Conservation (phyloP, 2,329 filamentous ascomycete genomes). For the Chrysoporthe cubensis region DNA sequence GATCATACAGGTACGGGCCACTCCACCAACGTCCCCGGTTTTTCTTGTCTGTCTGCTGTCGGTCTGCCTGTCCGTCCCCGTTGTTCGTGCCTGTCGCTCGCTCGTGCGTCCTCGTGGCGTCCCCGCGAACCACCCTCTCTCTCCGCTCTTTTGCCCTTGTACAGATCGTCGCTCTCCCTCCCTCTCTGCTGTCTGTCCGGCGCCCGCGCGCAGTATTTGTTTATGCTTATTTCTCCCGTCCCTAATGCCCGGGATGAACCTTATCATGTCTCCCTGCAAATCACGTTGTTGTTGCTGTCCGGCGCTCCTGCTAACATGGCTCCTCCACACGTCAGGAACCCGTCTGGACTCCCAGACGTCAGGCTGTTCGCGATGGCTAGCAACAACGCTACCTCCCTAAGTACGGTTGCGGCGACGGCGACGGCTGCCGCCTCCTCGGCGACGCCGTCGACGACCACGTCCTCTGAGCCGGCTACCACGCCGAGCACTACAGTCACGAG, state of each 20-base stretch:
- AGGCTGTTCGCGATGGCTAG: conserved; percentile 26
- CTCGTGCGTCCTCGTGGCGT: conserved; percentile 7
- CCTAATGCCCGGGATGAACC: background rate
- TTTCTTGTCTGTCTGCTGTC: conserved; percentile 13
- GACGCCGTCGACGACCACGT: conserved; percentile 22
- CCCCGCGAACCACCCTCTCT: conserved; percentile 9
- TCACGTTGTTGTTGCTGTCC: background rate
- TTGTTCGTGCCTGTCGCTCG: conserved; percentile 19
- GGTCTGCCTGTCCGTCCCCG: no score
- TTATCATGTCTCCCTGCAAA: conserved; percentile 19
- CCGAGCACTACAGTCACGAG: conserved; percentile 25
- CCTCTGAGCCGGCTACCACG: conserved; percentile 16
- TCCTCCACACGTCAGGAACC: conserved; percentile 21
- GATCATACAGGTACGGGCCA: conserved; percentile 23
- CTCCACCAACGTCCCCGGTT: background rate
- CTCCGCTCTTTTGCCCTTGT: background rate
- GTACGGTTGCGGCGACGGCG: conserved; percentile 24
- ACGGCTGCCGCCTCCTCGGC: conserved; percentile 19
- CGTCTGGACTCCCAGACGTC: conserved; percentile 19
- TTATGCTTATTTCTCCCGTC: conserved; percentile 7
- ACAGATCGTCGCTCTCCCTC: background rate
- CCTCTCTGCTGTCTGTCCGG: background rate
- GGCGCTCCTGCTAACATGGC: conserved; percentile 28
- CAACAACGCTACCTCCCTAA: conserved; percentile 26
- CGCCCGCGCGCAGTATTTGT: background rate